Conservation (phyloP, 208 protist genomes). For the Porcisia deanei region DNA sequence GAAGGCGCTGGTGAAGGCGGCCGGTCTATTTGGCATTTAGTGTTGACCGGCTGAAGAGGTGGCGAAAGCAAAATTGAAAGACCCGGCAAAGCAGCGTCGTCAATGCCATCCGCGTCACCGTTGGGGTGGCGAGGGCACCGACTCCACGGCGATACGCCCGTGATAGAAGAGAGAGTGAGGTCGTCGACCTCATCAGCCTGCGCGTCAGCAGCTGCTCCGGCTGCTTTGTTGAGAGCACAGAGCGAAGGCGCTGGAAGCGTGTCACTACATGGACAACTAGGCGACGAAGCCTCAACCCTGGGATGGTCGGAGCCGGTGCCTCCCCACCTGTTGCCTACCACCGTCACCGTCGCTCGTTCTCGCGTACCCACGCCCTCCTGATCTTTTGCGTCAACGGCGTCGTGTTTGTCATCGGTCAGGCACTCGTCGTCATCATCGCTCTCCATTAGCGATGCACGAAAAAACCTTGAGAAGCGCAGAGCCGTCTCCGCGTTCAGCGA, state of each 20-base stretch:
- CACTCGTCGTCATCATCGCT: not conserved
- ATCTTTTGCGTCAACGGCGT: not conserved
- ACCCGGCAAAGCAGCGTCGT: not conserved
- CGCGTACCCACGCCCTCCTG: not conserved
- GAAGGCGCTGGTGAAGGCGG: not conserved
- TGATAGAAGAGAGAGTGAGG: conserved; percentile 18
- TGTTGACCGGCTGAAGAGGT: not conserved
- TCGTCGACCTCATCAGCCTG: not conserved
- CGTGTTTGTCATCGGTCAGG: not conserved
- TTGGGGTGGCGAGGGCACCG: not conserved
- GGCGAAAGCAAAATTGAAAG: not conserved
- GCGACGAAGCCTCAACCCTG: no score
- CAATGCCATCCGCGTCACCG: not conserved
- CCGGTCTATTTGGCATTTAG: not conserved
- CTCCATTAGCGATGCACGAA: conserved; percentile 10
- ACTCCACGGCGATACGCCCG: not conserved
- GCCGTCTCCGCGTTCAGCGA: conserved; percentile 11
- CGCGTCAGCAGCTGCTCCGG: no score
- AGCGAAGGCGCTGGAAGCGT: not conserved
- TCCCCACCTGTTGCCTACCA: not conserved
- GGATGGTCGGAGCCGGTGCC: not conserved
- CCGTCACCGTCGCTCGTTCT: not conserved
- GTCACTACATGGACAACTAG: not conserved
- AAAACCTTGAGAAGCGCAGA: conserved; percentile 16
- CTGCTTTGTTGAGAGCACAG: not conserved